A percentile compares a stretch with the other conserved stretches of the same genome.
Conservation (phyloP, 257 asterid genomes). For the Marsdenia floribunda region DNA sequence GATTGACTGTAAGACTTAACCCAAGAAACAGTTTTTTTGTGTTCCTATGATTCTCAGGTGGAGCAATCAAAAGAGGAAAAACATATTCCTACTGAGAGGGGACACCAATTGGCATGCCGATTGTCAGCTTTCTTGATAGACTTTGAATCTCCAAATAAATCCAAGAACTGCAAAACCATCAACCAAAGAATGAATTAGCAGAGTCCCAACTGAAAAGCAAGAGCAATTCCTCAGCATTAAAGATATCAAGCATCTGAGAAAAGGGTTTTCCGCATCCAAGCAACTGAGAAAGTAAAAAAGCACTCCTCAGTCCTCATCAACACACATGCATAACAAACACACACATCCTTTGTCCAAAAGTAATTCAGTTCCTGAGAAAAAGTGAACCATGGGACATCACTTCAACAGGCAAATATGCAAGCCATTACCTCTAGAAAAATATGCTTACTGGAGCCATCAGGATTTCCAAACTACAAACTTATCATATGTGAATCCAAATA, state of each 20-base stretch:
- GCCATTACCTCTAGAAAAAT: slow-evolving; percentile 80
- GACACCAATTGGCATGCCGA: slow-evolving; percentile 43
- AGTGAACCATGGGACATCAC: background rate
- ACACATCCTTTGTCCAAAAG: background rate
- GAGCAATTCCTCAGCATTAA: background rate
- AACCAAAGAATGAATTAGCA: background rate
- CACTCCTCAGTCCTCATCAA: background rate
- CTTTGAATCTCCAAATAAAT: slow-evolving; percentile 77
- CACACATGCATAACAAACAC: background rate
- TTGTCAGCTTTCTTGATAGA: slow-evolving; percentile 69
- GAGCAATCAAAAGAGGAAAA: background rate
- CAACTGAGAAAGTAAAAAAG: background rate
- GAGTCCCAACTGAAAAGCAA: slow-evolving; percentile 9
- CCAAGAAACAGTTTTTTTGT: background rate
- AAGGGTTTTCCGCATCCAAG: background rate
- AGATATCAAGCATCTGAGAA: background rate
- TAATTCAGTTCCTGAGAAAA: background rate
- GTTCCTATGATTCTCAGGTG: background rate
- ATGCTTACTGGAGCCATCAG: slow-evolving; percentile 57
- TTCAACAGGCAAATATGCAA: background rate
- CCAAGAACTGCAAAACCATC: slow-evolving; percentile 67
- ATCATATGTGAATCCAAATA: slow-evolving; percentile 71
- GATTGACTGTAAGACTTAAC: background rate
- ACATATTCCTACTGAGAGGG: background rate
- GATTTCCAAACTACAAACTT: slow-evolving; percentile 55